phyloP scores from a whole-genome alignment of 179 eudicot species.

The Actinidia chinensis region DNA sequence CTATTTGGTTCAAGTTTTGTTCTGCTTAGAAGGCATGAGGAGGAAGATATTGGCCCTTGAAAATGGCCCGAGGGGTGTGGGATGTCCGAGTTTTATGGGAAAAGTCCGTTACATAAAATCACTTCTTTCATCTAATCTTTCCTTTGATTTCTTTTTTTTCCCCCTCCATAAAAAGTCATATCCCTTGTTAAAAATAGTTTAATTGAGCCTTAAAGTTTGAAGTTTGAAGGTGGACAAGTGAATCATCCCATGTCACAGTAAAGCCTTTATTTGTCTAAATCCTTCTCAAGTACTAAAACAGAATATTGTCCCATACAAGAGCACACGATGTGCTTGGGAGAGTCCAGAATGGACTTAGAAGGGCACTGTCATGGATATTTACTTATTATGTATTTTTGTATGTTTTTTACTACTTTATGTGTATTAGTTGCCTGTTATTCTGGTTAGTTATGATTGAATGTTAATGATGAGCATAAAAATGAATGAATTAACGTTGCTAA shows the following conservation, averaged over 20 bases:
- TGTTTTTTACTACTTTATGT: too few species aligned
- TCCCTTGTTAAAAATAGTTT: not conserved
- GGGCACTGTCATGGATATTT: too few species aligned
- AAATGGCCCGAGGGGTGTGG: not conserved
- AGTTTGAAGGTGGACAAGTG: constrained; percentile 11
- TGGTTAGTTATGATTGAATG: too few species aligned
- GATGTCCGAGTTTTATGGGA: not conserved
- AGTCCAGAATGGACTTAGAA: too few species aligned
- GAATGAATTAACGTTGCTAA: too few species aligned
- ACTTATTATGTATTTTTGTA: too few species aligned
- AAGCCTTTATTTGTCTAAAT: not conserved
- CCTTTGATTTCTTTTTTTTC: not conserved
- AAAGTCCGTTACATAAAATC: constrained; percentile 1
- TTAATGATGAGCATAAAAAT: too few species aligned
- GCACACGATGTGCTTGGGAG: too few species aligned
- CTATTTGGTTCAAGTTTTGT: not conserved
- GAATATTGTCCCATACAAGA: too few species aligned
- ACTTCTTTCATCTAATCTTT: constrained; percentile 16
- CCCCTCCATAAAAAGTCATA: not conserved
- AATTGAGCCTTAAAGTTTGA: not conserved
- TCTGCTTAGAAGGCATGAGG: not conserved
- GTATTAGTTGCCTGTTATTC: too few species aligned
- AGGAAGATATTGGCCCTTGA: not conserved
- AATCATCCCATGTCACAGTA: not conserved
- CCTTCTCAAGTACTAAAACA: too few species aligned